Percentiles rank a stretch among this genome's conserved stretches.
phyloP scores from a whole-genome alignment of 306 rosid genomes.

The Cicer cuneatum region DNA sequence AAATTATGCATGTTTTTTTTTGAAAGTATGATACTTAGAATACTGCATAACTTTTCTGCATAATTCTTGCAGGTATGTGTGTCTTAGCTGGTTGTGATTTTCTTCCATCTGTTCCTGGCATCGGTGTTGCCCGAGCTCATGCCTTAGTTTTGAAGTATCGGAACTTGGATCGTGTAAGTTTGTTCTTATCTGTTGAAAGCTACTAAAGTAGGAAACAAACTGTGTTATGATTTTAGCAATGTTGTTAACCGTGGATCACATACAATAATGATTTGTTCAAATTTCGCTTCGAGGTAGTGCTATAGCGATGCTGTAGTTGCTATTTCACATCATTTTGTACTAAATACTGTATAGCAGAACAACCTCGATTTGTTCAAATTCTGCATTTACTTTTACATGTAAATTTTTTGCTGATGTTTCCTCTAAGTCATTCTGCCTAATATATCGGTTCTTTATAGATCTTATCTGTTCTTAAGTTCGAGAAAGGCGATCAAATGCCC shows the following conservation, averaged over 20 bases:
- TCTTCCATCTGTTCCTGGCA: slow-evolving; percentile 96
- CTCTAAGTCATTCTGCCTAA: slow-evolving; percentile 29
- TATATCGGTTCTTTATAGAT: slow-evolving; percentile 55
- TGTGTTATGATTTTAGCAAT: too few species aligned
- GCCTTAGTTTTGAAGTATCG: slow-evolving; percentile 82
- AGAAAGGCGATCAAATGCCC: slow-evolving; percentile 73
- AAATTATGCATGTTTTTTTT: neutral
- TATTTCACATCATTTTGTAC: too few species aligned
- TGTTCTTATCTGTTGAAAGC: slow-evolving; percentile 17
- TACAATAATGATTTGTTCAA: too few species aligned
- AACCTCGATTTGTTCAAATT: neutral
- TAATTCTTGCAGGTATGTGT: slow-evolving; percentile 75
- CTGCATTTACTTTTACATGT: neutral
- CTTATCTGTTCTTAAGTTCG: slow-evolving; percentile 75
- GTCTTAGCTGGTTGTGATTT: slow-evolving; percentile 97
- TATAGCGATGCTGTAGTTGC: too few species aligned
- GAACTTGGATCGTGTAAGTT: slow-evolving; percentile 85
- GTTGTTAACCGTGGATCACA: too few species aligned
- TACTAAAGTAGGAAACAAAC: neutral
- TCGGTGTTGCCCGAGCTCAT: slow-evolving; percentile 84
- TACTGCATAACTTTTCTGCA: slow-evolving; percentile 17
- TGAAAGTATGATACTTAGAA: slow-evolving; percentile 10
- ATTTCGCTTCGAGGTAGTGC: too few species aligned
- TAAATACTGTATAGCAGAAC: too few species aligned
- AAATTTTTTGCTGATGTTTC: slow-evolving; percentile 7